Evolutionary conservation across 768 basidiomycete genomes (phyloP).

Genomic region (Chalciporus chontae): DNA sequence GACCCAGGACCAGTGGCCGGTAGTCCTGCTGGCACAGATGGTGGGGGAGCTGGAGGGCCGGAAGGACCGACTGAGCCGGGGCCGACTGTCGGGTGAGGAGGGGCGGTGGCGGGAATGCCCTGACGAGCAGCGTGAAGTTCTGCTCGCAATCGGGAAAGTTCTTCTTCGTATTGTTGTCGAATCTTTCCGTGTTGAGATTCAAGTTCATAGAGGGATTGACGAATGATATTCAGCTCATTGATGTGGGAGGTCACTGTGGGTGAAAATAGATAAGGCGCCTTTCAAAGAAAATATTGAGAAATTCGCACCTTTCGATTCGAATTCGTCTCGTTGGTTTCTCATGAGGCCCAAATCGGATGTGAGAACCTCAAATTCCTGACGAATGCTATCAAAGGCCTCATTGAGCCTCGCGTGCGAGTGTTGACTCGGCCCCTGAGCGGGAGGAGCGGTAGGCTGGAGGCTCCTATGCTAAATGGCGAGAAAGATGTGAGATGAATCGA

Average conservation of each 20-base stretch:
- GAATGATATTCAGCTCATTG: conserved; percentile 85
- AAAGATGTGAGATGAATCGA: conserved; percentile 16
- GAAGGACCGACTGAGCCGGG: conserved; percentile 34
- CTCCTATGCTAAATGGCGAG: conserved; percentile 42
- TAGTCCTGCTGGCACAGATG: conserved; percentile 28
- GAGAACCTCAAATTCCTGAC: conserved; percentile 80
- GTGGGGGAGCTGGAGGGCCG: conserved; percentile 30
- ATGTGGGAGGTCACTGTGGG: conserved; percentile 72
- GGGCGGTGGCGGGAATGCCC: conserved; percentile 32
- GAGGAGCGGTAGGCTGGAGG: conserved; percentile 51
- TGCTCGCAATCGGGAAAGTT: conserved; percentile 65
- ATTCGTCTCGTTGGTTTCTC: conserved; percentile 82
- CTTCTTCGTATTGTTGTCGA: conserved; percentile 83
- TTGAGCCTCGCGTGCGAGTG: conserved; percentile 50
- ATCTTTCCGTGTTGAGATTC: conserved; percentile 86
- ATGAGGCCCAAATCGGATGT: conserved; percentile 62
- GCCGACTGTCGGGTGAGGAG: conserved; percentile 34
- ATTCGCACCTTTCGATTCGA: conserved; percentile 73
- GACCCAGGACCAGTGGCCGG: conserved; percentile 29
- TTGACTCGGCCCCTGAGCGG: conserved; percentile 38
- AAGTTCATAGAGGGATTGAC: conserved; percentile 87
- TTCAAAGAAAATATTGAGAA: neutral
- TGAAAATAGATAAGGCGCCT: conserved; percentile 9
- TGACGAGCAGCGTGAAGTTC: conserved; percentile 59
- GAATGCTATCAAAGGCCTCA: conserved; percentile 78